Conservation (phyloP, 1,284 basidiomycete species). For the Wallemia ichthyophaga region DNA sequence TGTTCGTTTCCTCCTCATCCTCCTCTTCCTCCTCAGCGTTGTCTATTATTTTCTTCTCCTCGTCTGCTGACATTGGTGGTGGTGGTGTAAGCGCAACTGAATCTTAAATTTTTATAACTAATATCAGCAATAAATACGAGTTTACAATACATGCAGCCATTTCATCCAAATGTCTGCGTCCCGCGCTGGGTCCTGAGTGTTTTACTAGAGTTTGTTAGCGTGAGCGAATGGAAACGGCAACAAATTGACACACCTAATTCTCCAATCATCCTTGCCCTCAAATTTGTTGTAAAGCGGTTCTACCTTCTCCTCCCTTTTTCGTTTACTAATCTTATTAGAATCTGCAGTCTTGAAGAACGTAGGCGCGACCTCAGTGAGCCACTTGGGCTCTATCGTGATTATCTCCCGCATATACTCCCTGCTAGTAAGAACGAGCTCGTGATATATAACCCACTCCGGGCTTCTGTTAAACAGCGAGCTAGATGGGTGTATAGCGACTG, state of each 20-base stretch:
- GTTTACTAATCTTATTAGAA: constrained; percentile 78
- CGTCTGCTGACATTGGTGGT: background rate
- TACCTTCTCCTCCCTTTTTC: constrained; percentile 92
- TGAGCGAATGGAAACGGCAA: too few relatives aligned
- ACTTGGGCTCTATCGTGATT: constrained; percentile 88
- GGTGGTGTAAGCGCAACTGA: too few relatives aligned
- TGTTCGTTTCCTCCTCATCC: constrained; percentile 24
- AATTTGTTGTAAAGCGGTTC: constrained; percentile 60
- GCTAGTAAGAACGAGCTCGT: constrained; percentile 40
- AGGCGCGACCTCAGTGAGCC: constrained; percentile 91
- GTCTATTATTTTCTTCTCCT: constrained; percentile 11
- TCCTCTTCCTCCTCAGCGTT: constrained; percentile 23
- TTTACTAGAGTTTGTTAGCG: too few relatives aligned
- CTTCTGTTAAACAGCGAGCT: constrained; percentile 89
- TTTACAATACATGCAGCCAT: background rate
- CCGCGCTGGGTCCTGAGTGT: background rate
- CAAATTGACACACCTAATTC: too few relatives aligned
- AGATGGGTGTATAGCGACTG: constrained; percentile 90
- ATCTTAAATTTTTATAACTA: too few relatives aligned
- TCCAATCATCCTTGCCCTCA: constrained; percentile 70
- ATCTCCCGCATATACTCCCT: constrained; percentile 89
- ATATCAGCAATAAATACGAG: too few relatives aligned
- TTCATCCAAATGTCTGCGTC: background rate
- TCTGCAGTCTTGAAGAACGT: constrained; percentile 95
- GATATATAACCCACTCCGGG: constrained; percentile 46